Conservation (phyloP, 805 yeast genomes). For the Teunomyces kruisii region DNA sequence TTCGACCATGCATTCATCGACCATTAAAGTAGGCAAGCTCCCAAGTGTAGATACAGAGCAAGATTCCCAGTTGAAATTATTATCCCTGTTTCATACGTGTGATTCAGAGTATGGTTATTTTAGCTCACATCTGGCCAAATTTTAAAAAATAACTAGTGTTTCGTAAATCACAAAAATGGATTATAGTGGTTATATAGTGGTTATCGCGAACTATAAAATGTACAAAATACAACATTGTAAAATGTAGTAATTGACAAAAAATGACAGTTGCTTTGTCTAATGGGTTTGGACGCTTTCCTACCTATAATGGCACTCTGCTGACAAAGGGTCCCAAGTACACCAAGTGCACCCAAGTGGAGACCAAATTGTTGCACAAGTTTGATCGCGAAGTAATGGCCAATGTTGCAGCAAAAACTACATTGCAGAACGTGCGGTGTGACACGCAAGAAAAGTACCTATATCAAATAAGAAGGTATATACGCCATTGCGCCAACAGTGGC, state of each 20-base stretch:
- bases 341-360: not conserved
- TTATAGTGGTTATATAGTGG: constrained; percentile 6
- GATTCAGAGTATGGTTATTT: no score
- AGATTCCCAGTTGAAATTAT: no score
- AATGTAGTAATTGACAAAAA: not conserved
- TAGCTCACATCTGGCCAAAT: no score
- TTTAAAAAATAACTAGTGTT: no score
- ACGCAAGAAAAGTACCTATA: constrained; percentile 7
- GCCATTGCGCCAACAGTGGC: constrained; percentile 5
- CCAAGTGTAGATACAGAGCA: no score
- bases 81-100: no score
- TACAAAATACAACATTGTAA: not conserved
- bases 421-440: not conserved
- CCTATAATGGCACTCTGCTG: not conserved
- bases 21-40: no score
- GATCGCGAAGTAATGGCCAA: constrained; percentile 3
- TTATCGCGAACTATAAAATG: constrained; percentile 4
- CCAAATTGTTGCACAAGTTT: constrained; percentile 2
- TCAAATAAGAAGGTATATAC: constrained; percentile 6
- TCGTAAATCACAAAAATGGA: not conserved
- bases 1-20: no score
- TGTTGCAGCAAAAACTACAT: not conserved
- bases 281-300: not conserved
- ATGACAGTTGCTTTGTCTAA: not conserved
- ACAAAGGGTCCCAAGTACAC: not conserved